phyloP scores from a whole-genome alignment of 169 alveolate species.

The Toxoplasma gondii region DNA sequence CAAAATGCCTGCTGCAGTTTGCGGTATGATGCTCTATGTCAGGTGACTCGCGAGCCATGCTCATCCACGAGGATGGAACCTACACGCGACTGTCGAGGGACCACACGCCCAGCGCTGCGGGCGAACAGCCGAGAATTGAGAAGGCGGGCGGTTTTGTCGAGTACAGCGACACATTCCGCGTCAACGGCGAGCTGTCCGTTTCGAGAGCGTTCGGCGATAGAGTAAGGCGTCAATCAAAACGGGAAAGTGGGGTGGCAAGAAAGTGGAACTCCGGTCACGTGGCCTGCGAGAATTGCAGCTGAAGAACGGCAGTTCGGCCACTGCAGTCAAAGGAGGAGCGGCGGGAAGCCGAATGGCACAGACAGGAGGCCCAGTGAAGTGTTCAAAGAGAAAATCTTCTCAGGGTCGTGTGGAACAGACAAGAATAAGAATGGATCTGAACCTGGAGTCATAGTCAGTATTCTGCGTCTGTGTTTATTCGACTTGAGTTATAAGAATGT shows the following conservation, averaged over 20 bases:
- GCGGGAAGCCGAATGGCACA: no score
- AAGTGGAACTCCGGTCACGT: no score
- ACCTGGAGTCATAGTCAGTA: no score
- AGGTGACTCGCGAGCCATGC: slow-evolving; percentile 38
- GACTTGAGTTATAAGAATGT: no score
- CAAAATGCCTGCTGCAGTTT: no score
- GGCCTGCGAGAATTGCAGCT: not conserved
- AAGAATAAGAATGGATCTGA: no score
- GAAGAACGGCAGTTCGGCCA: not conserved
- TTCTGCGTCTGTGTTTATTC: not conserved
- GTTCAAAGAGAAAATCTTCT: no score
- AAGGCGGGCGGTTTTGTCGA: slow-evolving; percentile 13
- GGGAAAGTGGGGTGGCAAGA: not conserved
- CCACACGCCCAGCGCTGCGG: not conserved
- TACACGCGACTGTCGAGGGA: slow-evolving; percentile 27
- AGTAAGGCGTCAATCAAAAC: not conserved
- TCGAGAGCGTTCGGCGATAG: slow-evolving; percentile 32
- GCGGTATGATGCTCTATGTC: not conserved
- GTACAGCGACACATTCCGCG: slow-evolving; percentile 13
- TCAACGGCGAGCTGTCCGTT: slow-evolving; percentile 15
- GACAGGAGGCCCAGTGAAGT: no score
- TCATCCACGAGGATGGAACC: slow-evolving; percentile 9
- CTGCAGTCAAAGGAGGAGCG: no score
- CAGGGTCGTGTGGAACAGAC: no score
- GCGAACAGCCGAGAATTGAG: not conserved